phyloP scores from a whole-genome alignment of 495 filamentous ascomycete species.

The Aspergillus biplanus region DNA sequence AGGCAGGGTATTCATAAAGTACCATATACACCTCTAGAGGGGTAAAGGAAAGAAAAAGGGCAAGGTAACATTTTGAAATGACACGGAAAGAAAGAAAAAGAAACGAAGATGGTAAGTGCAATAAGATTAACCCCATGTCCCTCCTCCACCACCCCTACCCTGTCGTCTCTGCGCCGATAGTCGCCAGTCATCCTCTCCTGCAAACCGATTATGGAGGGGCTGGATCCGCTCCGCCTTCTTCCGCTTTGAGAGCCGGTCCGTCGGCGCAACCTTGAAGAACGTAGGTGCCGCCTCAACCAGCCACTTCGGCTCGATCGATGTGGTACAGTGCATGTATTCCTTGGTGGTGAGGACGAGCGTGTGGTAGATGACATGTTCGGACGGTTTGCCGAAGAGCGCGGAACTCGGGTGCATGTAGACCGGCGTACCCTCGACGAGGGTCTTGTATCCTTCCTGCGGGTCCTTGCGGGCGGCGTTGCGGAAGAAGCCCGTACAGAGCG shows the following conservation, averaged over 20 bases:
- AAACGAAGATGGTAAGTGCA: conserved; percentile 9
- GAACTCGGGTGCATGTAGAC: conserved; percentile 92
- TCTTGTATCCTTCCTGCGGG: conserved; percentile 95
- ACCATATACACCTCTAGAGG: background rate
- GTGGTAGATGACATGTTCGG: conserved; percentile 95
- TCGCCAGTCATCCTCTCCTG: conserved; percentile 92
- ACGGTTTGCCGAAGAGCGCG: conserved; percentile 91
- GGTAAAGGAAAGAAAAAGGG: background rate
- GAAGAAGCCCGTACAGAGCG: conserved; percentile 93
- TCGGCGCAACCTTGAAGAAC: conserved; percentile 97
- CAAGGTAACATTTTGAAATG: background rate
- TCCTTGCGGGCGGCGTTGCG: conserved; percentile 94
- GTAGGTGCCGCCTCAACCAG: conserved; percentile 91
- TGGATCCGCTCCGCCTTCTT: conserved; percentile 95
- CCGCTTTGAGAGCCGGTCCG: conserved; percentile 83
- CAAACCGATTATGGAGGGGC: conserved; percentile 90
- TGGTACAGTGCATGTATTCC: conserved; percentile 97
- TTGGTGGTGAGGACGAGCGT: conserved; percentile 87
- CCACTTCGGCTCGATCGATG: conserved; percentile 89
- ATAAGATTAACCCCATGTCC: conserved; percentile 82
- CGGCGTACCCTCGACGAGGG: conserved; percentile 89
- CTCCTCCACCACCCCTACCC: conserved; percentile 87
- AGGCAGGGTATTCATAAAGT: background rate
- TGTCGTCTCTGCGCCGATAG: conserved; percentile 85
- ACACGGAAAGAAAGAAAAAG: background rate